phyloP scores from a whole-genome alignment of 192 early-diverging fungal genomes.

The Coemansia sp. region DNA sequence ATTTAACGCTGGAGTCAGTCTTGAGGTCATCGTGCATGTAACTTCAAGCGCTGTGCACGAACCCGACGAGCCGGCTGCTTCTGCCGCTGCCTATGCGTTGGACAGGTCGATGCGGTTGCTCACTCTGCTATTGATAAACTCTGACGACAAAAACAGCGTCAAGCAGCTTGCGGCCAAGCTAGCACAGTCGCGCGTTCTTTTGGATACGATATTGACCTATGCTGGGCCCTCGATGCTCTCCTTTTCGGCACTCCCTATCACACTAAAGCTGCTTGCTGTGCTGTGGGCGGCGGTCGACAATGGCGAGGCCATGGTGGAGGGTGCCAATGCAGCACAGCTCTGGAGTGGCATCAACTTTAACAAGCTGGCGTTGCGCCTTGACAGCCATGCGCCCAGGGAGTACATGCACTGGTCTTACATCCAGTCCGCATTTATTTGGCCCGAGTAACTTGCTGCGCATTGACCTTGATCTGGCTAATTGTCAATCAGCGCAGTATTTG shows the following conservation, averaged over 20 bases:
- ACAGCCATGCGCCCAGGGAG: conserved; percentile 33
- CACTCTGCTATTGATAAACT: conserved; percentile 13
- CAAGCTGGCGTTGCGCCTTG: conserved; percentile 39
- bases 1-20: conserved; percentile 4
- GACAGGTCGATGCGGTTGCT: conserved; percentile 37
- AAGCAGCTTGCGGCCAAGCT: conserved; percentile 14
- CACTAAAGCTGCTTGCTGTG: conserved; percentile 35
- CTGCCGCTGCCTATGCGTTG: conserved; percentile 42
- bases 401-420: conserved; percentile 36
- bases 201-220: conserved; percentile 38
- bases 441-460: neutral
- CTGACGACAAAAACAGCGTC: neutral
- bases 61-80: conserved; percentile 27
- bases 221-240: conserved; percentile 48
- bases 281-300: conserved; percentile 28
- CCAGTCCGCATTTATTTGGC: neutral
- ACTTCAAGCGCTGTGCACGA: conserved; percentile 39
- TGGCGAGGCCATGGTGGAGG: conserved; percentile 19
- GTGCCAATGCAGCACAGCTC: conserved; percentile 7
- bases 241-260: conserved; percentile 30
- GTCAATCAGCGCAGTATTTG: neutral
- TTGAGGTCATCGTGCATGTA: conserved; percentile 27
- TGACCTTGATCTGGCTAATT: neutral
- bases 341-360: conserved; percentile 42
- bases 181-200: conserved; percentile 28